A percentile compares a stretch with the other conserved stretches of the same genome.
Conservation (phyloP, 495 filamentous ascomycete genomes). For the Penicillium taxi region DNA sequence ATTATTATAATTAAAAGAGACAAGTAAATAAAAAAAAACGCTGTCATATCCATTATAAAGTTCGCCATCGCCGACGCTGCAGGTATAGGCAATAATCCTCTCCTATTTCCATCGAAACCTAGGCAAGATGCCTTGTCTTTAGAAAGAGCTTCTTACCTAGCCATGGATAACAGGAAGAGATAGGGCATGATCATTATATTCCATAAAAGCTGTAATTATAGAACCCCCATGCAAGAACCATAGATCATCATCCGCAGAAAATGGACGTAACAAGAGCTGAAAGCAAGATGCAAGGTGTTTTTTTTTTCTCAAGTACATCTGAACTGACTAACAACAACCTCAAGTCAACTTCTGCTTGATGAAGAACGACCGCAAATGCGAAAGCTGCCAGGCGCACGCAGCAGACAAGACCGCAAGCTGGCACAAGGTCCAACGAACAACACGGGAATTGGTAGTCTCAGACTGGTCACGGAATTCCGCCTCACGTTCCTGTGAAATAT, state of each 20-base stretch:
- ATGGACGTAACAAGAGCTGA: constrained; percentile 9
- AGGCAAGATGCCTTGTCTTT: background rate
- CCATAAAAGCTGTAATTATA: constrained; percentile 4
- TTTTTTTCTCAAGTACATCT: background rate
- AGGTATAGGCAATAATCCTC: constrained; percentile 10
- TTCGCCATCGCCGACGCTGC: constrained; percentile 20
- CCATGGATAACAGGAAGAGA: constrained; percentile 1
- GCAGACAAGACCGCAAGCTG: constrained; percentile 81
- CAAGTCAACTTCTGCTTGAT: constrained; percentile 98
- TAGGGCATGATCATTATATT: background rate
- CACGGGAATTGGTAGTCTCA: constrained; percentile 84
- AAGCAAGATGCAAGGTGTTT: constrained; percentile 17
- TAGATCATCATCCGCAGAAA: constrained; percentile 12
- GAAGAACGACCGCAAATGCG: constrained; percentile 91
- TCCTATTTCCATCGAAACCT: constrained; percentile 8
- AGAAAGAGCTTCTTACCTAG: background rate
- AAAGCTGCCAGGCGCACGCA: constrained; percentile 96
- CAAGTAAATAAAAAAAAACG: constrained; percentile 10
- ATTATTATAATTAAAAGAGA: constrained; percentile 4
- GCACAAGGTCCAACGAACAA: constrained; percentile 88
- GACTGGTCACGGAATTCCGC: constrained; percentile 97
- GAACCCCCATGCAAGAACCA: constrained; percentile 4
- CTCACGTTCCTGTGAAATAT: constrained; percentile 74
- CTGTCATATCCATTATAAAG: constrained; percentile 31
- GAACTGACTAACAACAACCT: background rate